Evolutionary conservation across 495 filamentous ascomycete species (phyloP).

Genomic region (Daldinia childiae): DNA sequence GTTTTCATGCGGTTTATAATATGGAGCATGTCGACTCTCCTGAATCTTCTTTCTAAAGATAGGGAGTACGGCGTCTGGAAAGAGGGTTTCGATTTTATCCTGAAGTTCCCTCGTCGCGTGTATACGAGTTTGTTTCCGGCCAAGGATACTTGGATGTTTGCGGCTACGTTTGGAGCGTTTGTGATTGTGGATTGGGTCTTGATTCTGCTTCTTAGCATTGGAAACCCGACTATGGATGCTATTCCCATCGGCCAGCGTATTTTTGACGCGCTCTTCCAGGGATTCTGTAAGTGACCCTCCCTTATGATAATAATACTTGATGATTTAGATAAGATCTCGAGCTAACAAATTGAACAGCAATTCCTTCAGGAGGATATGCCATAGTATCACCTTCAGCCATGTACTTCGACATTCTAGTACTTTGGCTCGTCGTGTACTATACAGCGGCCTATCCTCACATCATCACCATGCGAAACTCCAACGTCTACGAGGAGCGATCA

Average conservation of each 20-base stretch:
- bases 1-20: conserved; percentile 76
- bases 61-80: conserved; percentile 47
- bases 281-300: conserved; percentile 51
- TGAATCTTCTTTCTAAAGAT: conserved; percentile 52
- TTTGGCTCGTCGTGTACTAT: conserved; percentile 85
- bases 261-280: conserved; percentile 80
- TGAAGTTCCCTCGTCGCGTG: conserved; percentile 74
- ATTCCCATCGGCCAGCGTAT: conserved; percentile 67
- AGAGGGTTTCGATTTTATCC: conserved; percentile 72
- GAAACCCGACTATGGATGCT: conserved; percentile 65
- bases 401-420: conserved; percentile 70
- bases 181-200: conserved; percentile 78
- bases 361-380: conserved; percentile 79
- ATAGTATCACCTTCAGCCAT: conserved; percentile 74
- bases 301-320: background rate
- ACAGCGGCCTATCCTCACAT: conserved; percentile 74
- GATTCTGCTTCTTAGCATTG: conserved; percentile 75
- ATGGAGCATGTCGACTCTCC: conserved; percentile 63
- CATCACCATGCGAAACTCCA: conserved; percentile 67
- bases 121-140: conserved; percentile 81
- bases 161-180: conserved; percentile 68
- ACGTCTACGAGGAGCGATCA: conserved; percentile 65
- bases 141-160: conserved; percentile 76
- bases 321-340: background rate
- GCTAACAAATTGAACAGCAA: conserved; percentile 53